Percentiles rank a stretch among this genome's conserved stretches.
Evolutionary conservation across 257 asterid species (phyloP).

Genomic region (Solanum ossicruentum): DNA sequence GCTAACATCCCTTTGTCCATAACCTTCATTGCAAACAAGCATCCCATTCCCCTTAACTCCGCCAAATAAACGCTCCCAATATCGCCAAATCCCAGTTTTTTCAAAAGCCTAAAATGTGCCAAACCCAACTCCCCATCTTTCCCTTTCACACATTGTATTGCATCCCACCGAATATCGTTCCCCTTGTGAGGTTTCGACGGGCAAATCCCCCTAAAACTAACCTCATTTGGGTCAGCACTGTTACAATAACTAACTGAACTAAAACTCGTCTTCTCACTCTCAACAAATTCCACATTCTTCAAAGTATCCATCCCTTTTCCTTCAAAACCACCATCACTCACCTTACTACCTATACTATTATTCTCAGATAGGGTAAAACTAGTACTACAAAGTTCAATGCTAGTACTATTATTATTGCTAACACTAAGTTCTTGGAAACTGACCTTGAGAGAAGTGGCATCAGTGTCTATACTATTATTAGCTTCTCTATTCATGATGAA

Average conservation of each 20-base stretch:
- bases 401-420: slow-evolving; percentile 42
- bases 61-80: slow-evolving; percentile 89
- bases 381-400: slow-evolving; percentile 29
- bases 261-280: slow-evolving; percentile 27
- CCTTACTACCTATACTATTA: slow-evolving; percentile 14
- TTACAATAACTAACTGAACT: slow-evolving; percentile 22
- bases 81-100: slow-evolving; percentile 85
- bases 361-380: slow-evolving; percentile 37
- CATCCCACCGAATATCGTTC: slow-evolving; percentile 73
- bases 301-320: slow-evolving; percentile 22
- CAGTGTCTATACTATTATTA: slow-evolving; percentile 8
- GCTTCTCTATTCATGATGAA: slow-evolving; percentile 31
- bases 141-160: slow-evolving; percentile 35
- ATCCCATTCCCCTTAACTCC: slow-evolving; percentile 57
- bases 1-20: slow-evolving; percentile 84
- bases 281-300: slow-evolving; percentile 14
- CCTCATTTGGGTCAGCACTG: slow-evolving; percentile 28
- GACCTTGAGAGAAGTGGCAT: slow-evolving; percentile 22
- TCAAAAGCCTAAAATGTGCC: slow-evolving; percentile 70
- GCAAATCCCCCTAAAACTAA: slow-evolving; percentile 41
- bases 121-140: slow-evolving; percentile 57
- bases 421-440: slow-evolving; percentile 35
- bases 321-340: slow-evolving; percentile 21
- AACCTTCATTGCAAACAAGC: slow-evolving; percentile 75
- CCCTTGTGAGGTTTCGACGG: slow-evolving; percentile 75